phyloP scores from a whole-genome alignment of 129 eudicot species.

The Escallonia herrerae region DNA sequence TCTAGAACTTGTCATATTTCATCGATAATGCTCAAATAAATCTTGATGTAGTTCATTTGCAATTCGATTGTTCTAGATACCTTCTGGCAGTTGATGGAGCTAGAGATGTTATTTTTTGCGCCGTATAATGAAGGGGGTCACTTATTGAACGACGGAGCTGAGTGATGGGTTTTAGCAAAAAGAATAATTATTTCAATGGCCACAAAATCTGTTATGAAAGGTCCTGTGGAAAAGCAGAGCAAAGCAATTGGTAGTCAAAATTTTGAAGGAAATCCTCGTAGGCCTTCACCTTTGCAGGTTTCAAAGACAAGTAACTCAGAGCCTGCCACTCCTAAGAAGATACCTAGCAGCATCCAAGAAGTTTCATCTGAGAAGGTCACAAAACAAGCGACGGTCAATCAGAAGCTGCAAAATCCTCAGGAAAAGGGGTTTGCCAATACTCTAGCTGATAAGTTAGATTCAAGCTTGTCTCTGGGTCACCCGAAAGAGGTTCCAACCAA shows the following conservation, averaged over 20 bases:
- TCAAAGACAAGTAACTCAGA: slow-evolving; percentile 28
- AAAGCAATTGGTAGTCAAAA: slow-evolving; percentile 24
- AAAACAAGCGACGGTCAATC: slow-evolving; percentile 11
- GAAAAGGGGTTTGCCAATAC: slow-evolving; percentile 27
- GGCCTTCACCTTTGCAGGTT: slow-evolving; percentile 15
- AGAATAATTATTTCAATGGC: slow-evolving; percentile 38
- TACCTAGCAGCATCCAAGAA: slow-evolving; percentile 14
- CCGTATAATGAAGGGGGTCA: slow-evolving; percentile 8
- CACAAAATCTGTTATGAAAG: slow-evolving; percentile 37
- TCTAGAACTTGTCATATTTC: neutral
- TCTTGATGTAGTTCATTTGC: neutral
- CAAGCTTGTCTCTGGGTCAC: slow-evolving; percentile 32
- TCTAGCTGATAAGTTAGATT: slow-evolving; percentile 32
- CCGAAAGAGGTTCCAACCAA: slow-evolving; percentile 14
- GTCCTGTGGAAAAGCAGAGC: slow-evolving; percentile 31
- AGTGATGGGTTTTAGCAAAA: slow-evolving; percentile 16
- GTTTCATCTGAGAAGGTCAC: slow-evolving; percentile 14
- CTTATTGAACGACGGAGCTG: slow-evolving; percentile 9
- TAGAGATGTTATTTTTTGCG: slow-evolving; percentile 21
- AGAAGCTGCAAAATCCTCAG: slow-evolving; percentile 19
- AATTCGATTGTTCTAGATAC: slow-evolving; percentile 11
- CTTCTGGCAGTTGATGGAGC: slow-evolving; percentile 17
- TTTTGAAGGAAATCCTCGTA: slow-evolving; percentile 28
- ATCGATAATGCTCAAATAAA: no score
- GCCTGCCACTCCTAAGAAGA: slow-evolving; percentile 24